Evolutionary conservation across 495 filamentous ascomycete species (phyloP).

Genomic region (Trichocladium uniseriatum): DNA sequence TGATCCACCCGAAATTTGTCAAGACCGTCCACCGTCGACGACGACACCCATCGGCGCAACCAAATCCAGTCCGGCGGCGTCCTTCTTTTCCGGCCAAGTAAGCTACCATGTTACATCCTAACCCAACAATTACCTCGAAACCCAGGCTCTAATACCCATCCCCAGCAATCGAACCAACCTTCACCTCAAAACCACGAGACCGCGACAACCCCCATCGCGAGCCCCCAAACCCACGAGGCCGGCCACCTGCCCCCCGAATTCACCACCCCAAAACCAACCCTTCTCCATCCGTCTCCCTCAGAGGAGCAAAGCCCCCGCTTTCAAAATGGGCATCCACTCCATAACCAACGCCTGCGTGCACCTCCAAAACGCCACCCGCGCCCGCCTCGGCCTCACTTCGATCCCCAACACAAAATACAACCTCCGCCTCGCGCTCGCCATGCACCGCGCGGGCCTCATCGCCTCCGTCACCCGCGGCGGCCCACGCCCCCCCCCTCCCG

Average conservation of each 20-base stretch:
- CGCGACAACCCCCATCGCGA: not conserved
- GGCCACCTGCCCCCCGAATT: not conserved
- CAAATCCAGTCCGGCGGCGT: not conserved
- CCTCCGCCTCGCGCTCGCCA: conserved; percentile 60
- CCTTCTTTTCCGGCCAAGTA: not conserved
- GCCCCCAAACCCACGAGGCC: not conserved
- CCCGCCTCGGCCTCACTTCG: conserved; percentile 77
- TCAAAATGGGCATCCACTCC: conserved; percentile 74
- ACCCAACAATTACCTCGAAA: no score
- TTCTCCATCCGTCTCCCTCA: not conserved
- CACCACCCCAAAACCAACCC: no score
- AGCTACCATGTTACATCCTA: not conserved
- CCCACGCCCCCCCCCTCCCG: conserved; percentile 51
- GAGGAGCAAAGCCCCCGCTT: not conserved
- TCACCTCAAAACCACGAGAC: not conserved
- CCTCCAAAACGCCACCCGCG: conserved; percentile 85
- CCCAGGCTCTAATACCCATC: not conserved
- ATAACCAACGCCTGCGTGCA: conserved; percentile 80
- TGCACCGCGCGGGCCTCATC: conserved; percentile 78
- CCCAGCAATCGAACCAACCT: not conserved
- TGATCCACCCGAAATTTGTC: conserved; percentile 8
- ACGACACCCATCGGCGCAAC: not conserved
- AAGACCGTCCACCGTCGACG: not conserved
- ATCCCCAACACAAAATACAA: conserved; percentile 75
- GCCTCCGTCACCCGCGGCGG: conserved; percentile 73